These are phyloP conservation scores for Radiomyces spectabilis DNA, from an alignment of 192 early-diverging fungal genomes.

Conservation along the genomic window DNA sequence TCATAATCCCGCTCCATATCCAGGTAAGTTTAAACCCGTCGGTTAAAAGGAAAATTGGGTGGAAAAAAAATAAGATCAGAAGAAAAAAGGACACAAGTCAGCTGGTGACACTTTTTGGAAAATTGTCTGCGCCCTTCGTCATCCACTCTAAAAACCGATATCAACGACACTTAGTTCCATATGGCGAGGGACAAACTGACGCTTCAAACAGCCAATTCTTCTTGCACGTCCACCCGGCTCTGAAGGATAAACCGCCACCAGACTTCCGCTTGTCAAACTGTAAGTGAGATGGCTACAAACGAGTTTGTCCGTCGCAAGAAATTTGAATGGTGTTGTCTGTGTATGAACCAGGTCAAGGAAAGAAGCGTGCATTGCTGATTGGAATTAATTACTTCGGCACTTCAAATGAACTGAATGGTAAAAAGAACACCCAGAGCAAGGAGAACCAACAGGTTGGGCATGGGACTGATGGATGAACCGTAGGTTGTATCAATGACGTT, in stretches of 20 bases:
- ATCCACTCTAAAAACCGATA: too few relatives aligned
- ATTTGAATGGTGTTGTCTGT: not conserved
- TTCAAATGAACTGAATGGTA: slow-evolving; percentile 47
- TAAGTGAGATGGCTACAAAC: not conserved
- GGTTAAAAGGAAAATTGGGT: too few relatives aligned
- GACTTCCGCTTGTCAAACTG: slow-evolving; percentile 44
- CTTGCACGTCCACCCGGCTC: not conserved
- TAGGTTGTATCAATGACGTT: slow-evolving; percentile 81
- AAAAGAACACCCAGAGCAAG: not conserved
- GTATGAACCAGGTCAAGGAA: slow-evolving; percentile 32
- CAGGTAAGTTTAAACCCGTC: too few relatives aligned
- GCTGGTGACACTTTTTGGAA: not conserved
- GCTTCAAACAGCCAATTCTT: not conserved
- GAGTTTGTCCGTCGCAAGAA: too few relatives aligned
- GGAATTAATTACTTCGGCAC: slow-evolving; percentile 85
- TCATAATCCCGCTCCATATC: not conserved
- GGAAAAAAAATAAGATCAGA: not conserved
- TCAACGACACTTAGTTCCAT: not conserved
- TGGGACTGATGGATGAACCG: not conserved
- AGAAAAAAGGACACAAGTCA: not conserved
- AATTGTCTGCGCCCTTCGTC: not conserved
- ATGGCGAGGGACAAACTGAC: not conserved
- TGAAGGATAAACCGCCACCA: slow-evolving; percentile 1
- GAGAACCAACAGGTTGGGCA: not conserved
- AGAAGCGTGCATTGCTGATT: slow-evolving; percentile 80